These are phyloP conservation scores for Fraxinus angustifolia DNA, from an alignment of 305 asterid species.

Conservation along the genomic window DNA sequence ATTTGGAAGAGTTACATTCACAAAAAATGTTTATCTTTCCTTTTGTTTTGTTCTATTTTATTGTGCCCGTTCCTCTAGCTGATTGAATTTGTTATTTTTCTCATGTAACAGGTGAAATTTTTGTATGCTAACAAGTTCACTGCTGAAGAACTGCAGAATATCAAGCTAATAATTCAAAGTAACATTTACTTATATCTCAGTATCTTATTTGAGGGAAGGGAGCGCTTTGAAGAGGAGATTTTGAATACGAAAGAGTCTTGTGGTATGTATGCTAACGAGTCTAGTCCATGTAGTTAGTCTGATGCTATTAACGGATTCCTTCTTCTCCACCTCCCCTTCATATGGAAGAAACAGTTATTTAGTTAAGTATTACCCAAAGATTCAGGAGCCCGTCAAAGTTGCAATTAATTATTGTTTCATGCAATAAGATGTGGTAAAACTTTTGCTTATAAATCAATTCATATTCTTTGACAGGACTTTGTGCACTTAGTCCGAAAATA, in stretches of 20 bases:
- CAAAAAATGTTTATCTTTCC: neutral
- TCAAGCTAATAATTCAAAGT: slow-evolving; percentile 58
- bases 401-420: neutral
- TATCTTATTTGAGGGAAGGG: slow-evolving; percentile 61
- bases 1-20: neutral
- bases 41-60: neutral
- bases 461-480: neutral
- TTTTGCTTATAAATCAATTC: neutral
- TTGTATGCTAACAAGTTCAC: slow-evolving; percentile 47
- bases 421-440: neutral
- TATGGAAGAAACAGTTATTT: neutral
- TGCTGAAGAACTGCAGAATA: slow-evolving; percentile 52
- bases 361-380: neutral
- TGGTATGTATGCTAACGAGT: neutral
- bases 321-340: neutral
- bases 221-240: slow-evolving; percentile 63
- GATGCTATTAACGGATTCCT: neutral
- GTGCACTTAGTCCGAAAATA: neutral
- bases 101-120: slow-evolving; percentile 55
- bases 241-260: neutral
- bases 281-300: neutral
- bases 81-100: slow-evolving; percentile 12
- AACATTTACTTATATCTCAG: slow-evolving; percentile 57
- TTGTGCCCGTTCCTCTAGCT: neutral
- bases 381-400: neutral